Evolutionary conservation across 257 asterid species (phyloP), one percentile per base, ranked within the genome.

Genomic region (Nicotiana tabacum): DNA sequence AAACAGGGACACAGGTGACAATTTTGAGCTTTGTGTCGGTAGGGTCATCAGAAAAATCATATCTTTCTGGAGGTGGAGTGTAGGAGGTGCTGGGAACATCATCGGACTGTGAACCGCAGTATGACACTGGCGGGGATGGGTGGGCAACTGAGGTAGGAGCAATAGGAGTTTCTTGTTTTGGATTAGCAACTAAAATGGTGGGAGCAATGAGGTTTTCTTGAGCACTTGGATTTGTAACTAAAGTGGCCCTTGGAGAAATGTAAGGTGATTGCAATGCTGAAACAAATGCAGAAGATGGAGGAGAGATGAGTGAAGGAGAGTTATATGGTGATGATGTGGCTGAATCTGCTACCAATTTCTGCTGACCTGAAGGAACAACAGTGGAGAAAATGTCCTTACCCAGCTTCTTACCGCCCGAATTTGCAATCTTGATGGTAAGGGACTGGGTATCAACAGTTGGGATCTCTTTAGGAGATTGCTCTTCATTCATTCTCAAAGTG

Each of bases 221-320:
- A 80, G 83, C 48, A 43, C 48, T 67, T 78, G 86, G 82, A 55
- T 82, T 77, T 58, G 86, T 67, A 39, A 37, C 81, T 43, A 66
- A 56, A 61, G 77, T 89, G 66, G 97, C 94, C n/a, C 98, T 88
- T 17, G 98, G 98, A 69, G 98, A 95, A 64, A 95, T 89, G 87
- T 92, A 93, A 4, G 99, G 99, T 16, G 98, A 92, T 77, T 95
- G 98, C 66, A 95, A 81, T 2, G 98, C 98, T 2, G 98, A 93
- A 62, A 89, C 99, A 86, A 95, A 95, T 46, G 99, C 99, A 9
- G 98, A 93, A 15, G 99, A 95, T 10, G 97, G 91, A 57, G 98
- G 98, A 46, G 97, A 93, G 9, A 91, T 74, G 29, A 93, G 88
- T 29, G 89, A 85, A 35, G 95, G 97, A 24, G 97, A 95, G 89